These are phyloP conservation scores for Rosa persica DNA, from an alignment of 306 rosid species.

Conservation along the genomic window DNA sequence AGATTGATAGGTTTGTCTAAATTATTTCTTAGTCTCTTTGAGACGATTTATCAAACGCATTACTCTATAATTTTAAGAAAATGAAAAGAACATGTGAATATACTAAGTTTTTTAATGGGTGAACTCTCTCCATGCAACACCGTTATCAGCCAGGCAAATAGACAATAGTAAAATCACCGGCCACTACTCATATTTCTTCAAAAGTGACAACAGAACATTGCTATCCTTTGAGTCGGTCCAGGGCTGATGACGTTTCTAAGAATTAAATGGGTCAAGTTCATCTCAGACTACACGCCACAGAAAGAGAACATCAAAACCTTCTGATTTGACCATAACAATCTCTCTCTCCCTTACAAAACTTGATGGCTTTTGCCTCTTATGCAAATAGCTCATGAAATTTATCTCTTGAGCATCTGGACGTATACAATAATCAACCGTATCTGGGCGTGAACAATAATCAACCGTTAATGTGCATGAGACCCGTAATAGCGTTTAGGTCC, in stretches of 20 bases:
- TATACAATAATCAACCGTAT: not conserved
- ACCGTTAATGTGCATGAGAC: not conserved
- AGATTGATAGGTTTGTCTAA: not conserved
- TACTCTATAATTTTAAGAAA: too few species aligned
- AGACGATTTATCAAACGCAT: not conserved
- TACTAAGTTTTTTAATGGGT: too few species aligned
- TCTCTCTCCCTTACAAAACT: too few species aligned
- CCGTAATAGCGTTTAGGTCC: not conserved
- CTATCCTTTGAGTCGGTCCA: not conserved
- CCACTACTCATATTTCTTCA: not conserved
- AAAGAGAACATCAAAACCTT: not conserved
- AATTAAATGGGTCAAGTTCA: not conserved
- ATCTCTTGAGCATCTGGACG: not conserved
- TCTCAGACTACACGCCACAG: slow-evolving; percentile 21
- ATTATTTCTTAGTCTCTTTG: not conserved
- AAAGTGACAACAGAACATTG: not conserved
- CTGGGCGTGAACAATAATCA: not conserved
- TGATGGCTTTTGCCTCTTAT: too few species aligned
- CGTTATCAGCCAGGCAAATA: too few species aligned
- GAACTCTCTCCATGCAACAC: too few species aligned
- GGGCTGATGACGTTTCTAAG: not conserved
- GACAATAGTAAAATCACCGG: not conserved
- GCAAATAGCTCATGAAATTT: not conserved
- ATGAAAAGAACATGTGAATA: too few species aligned
- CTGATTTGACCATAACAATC: not conserved